phyloP scores from a whole-genome alignment of 164 flowering plant species.

The Vitis labrusca region DNA sequence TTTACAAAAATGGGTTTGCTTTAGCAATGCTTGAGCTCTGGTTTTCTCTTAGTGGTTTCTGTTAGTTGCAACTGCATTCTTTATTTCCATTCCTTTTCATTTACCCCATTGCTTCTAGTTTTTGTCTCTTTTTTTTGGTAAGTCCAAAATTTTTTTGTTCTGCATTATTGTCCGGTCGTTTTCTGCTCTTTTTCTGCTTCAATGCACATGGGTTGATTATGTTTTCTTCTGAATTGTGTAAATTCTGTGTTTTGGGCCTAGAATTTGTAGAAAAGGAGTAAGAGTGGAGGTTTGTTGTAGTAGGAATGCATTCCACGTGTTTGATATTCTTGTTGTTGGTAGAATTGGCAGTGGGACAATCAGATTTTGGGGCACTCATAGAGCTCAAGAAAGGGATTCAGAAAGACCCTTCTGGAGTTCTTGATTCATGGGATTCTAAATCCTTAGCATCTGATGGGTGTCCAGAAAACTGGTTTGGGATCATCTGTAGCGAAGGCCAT shows the following conservation, averaged over 20 bases:
- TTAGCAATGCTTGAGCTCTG: too few relatives aligned
- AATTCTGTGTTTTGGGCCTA: background rate
- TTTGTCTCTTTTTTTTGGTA: too few relatives aligned
- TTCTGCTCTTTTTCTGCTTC: too few relatives aligned
- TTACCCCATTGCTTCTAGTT: too few relatives aligned
- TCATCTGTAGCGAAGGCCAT: conserved; percentile 42
- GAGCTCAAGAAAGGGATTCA: conserved; percentile 56
- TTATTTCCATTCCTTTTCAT: too few relatives aligned
- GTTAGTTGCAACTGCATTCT: too few relatives aligned
- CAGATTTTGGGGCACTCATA: conserved; percentile 60
- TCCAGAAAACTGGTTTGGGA: conserved; percentile 61
- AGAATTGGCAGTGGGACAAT: conserved; percentile 29
- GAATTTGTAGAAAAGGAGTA: conserved; percentile 1
- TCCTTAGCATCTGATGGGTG: conserved; percentile 54
- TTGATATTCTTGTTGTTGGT: conserved; percentile 34
- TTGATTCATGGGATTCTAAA: conserved; percentile 59
- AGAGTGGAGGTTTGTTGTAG: conserved; percentile 8
- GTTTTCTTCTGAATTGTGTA: background rate
- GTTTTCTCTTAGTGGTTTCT: too few relatives aligned
- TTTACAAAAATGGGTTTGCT: too few relatives aligned
- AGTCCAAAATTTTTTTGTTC: too few relatives aligned
- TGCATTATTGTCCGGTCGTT: too few relatives aligned
- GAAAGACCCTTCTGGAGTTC: conserved; percentile 41
- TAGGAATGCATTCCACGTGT: conserved; percentile 41
- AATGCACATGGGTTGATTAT: too few relatives aligned